Percentiles rank a stretch among this genome's conserved stretches.
phyloP scores from a whole-genome alignment of 257 asterid genomes.

The Verbascum thapsus region DNA sequence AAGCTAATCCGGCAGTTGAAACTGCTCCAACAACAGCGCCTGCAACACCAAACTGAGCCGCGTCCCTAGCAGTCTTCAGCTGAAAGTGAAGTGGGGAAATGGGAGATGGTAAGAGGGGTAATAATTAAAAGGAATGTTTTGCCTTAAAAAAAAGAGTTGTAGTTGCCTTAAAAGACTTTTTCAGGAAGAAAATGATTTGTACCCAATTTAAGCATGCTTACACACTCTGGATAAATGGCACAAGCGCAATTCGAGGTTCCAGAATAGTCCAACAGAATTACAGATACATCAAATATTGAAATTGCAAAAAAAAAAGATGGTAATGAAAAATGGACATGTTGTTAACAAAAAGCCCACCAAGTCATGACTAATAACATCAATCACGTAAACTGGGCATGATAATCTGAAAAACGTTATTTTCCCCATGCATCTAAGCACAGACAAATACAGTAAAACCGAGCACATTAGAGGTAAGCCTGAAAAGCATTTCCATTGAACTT shows the following conservation, averaged over 20 bases:
- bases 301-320: background rate
- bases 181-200: too few species aligned
- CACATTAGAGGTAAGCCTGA: background rate
- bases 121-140: background rate
- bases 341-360: background rate
- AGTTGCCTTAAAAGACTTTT: too few species aligned
- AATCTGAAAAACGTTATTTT: background rate
- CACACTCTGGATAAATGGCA: too few species aligned
- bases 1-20: constrained; percentile 68
- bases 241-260: background rate
- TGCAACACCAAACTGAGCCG: constrained; percentile 57
- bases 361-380: background rate
- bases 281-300: constrained; percentile 4
- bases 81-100: constrained; percentile 37
- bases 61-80: constrained; percentile 83
- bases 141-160: too few species aligned
- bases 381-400: background rate
- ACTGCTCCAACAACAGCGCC: constrained; percentile 84
- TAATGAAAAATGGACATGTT: constrained; percentile 5
- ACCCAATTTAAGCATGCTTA: too few species aligned
- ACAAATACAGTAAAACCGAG: background rate
- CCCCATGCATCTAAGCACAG: background rate
- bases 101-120: constrained; percentile 2
- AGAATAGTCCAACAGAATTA: constrained; percentile 1
- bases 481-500: constrained; percentile 19